A percentile compares a stretch with the other conserved stretches of the same genome.
Conservation (phyloP, 108 stramenopile genomes). For the Stephanodiscus minutulus region DNA sequence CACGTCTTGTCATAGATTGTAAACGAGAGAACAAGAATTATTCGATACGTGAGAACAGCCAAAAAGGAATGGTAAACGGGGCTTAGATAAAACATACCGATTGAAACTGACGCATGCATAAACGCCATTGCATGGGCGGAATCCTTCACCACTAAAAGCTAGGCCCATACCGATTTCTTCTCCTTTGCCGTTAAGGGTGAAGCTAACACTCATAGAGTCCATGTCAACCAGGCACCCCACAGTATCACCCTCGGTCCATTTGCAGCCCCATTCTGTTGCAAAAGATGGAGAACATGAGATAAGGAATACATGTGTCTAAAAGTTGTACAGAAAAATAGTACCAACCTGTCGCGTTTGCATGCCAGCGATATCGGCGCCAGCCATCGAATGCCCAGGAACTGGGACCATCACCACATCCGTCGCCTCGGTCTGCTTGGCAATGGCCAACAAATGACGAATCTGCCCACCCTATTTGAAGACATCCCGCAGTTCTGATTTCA, state of each 20-base stretch:
- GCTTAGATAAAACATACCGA: slow-evolving; percentile 27
- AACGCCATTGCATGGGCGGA: slow-evolving; percentile 86
- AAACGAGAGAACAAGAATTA: background rate
- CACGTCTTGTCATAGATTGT: slow-evolving; percentile 27
- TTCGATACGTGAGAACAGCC: background rate
- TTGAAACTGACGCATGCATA: slow-evolving; percentile 91
- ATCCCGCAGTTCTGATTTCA: slow-evolving; percentile 85
- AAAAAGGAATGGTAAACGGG: background rate
- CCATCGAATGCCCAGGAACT: slow-evolving; percentile 96
- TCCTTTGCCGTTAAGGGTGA: slow-evolving; percentile 88
- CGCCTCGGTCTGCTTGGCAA: slow-evolving; percentile 83
- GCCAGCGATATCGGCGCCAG: slow-evolving; percentile 94
- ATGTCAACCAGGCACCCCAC: slow-evolving; percentile 90
- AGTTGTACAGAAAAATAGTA: background rate
- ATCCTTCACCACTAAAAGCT: slow-evolving; percentile 82
- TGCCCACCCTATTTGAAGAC: slow-evolving; percentile 95
- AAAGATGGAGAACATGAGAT: background rate
- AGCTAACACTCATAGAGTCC: slow-evolving; percentile 82
- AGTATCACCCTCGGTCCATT: slow-evolving; percentile 91
- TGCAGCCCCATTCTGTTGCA: slow-evolving; percentile 91
- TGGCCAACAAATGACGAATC: slow-evolving; percentile 88
- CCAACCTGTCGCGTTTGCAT: slow-evolving; percentile 63
- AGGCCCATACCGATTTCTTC: slow-evolving; percentile 89
- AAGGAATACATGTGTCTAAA: background rate
- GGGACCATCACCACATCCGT: slow-evolving; percentile 93